Percentiles rank a stretch among this genome's conserved stretches.
Conservation (phyloP, 2,329 filamentous ascomycete genomes). For the Geosmithia flava region DNA sequence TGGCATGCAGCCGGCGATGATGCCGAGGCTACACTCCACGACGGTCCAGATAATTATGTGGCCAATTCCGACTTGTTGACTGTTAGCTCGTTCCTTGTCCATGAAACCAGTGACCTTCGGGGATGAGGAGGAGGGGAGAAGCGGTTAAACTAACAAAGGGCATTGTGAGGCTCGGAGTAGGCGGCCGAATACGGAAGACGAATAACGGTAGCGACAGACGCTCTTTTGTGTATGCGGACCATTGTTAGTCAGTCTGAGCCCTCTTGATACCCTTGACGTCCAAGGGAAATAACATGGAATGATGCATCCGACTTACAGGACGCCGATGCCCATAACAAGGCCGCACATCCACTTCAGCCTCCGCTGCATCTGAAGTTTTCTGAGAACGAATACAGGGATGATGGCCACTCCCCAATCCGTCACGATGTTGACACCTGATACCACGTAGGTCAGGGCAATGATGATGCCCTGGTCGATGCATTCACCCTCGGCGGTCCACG, state of each 20-base stretch:
- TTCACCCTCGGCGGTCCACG: constrained; percentile 5
- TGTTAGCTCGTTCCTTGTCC: background rate
- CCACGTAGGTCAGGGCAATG: constrained; percentile 13
- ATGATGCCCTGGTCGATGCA: constrained; percentile 11
- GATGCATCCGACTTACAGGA: constrained; percentile 2
- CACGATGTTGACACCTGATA: constrained; percentile 14
- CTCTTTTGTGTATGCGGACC: background rate
- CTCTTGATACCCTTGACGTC: too few relatives aligned
- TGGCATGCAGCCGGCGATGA: constrained; percentile 11
- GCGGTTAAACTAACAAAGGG: background rate
- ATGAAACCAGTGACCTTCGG: background rate
- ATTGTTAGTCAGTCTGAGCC: background rate
- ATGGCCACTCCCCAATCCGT: constrained; percentile 12
- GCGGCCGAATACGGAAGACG: constrained; percentile 8
- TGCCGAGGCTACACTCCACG: constrained; percentile 11
- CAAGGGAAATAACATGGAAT: background rate
- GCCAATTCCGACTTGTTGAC: constrained; percentile 6
- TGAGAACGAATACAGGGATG: constrained; percentile 9
- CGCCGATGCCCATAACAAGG: constrained; percentile 3
- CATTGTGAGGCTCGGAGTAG: constrained; percentile 1
- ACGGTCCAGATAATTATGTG: constrained; percentile 11
- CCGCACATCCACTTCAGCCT: constrained; percentile 1
- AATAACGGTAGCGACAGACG: constrained; percentile 8
- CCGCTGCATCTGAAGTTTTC: constrained; percentile 5
- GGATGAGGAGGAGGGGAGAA: background rate